Evolutionary conservation across 352 stramenopile species (phyloP).

Genomic region (Phytophthora macrochlamydospora): DNA sequence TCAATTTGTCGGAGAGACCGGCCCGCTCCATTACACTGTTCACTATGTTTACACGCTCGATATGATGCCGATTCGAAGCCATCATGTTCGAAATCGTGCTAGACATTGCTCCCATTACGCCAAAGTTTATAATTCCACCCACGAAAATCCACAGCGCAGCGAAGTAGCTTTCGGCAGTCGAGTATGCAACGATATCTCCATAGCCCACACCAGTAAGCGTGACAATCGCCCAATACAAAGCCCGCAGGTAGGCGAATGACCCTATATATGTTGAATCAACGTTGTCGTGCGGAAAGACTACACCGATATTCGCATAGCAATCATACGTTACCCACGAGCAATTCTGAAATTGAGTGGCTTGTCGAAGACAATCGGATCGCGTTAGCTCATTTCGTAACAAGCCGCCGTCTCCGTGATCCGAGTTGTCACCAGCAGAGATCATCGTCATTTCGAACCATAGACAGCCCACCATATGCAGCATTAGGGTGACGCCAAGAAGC

Average conservation of each 20-base stretch:
- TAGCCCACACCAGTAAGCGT: constrained; percentile 69
- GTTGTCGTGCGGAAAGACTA: constrained; percentile 35
- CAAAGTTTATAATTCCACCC: constrained; percentile 72
- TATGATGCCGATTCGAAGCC: constrained; percentile 47
- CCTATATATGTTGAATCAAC: constrained; percentile 36
- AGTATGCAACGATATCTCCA: constrained; percentile 28
- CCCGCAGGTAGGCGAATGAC: constrained; percentile 62
- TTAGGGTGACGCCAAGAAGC: constrained; percentile 54
- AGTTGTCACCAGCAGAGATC: constrained; percentile 18
- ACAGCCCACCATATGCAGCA: constrained; percentile 63
- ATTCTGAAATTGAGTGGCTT: constrained; percentile 47
- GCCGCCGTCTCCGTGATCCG: not conserved
- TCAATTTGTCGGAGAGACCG: constrained; percentile 40
- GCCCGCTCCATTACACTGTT: constrained; percentile 64
- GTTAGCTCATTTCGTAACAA: constrained; percentile 26
- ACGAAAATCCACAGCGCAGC: constrained; percentile 64
- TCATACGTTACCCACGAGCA: constrained; percentile 75
- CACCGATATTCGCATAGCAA: constrained; percentile 53
- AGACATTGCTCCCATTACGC: constrained; percentile 69
- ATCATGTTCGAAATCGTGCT: constrained; percentile 69
- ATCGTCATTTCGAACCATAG: constrained; percentile 71
- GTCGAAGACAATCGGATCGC: constrained; percentile 37
- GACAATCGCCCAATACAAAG: constrained; percentile 72
- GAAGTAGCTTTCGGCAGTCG: constrained; percentile 66
- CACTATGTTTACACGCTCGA: constrained; percentile 61